Evolutionary conservation across 2,329 filamentous ascomycete genomes (phyloP).

Genomic region (Dactylonectria macrodidyma): DNA sequence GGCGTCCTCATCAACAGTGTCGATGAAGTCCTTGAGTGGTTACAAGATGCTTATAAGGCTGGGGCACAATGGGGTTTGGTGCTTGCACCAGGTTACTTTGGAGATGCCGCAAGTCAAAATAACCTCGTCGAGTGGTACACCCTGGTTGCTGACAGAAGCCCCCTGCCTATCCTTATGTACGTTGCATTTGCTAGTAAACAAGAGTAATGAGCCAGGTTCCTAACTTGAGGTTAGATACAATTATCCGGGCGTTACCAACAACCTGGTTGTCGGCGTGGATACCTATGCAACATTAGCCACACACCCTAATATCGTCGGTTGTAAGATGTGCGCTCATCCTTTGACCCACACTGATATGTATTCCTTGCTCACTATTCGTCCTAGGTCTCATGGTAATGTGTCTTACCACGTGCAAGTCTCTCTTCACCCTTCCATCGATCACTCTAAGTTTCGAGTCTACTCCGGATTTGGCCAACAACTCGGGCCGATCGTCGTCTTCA

Average conservation of each 20-base stretch:
- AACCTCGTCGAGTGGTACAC: slow-evolving; percentile 71
- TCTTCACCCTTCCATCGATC: slow-evolving; percentile 70
- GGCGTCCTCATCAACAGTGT: slow-evolving; percentile 73
- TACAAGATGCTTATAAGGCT: slow-evolving; percentile 67
- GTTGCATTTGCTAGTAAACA: slow-evolving; percentile 37
- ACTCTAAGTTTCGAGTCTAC: slow-evolving; percentile 71
- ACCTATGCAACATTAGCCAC: slow-evolving; percentile 70
- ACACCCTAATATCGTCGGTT: slow-evolving; percentile 77
- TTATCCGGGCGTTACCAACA: slow-evolving; percentile 77
- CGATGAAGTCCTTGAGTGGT: slow-evolving; percentile 70
- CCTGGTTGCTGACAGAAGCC: slow-evolving; percentile 68
- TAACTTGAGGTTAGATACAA: slow-evolving; percentile 67
- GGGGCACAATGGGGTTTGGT: slow-evolving; percentile 72
- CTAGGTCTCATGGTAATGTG: slow-evolving; percentile 75
- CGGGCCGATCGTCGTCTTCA: slow-evolving; percentile 73
- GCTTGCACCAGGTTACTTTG: slow-evolving; percentile 72
- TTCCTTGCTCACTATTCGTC: slow-evolving; percentile 51
- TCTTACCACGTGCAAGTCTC: slow-evolving; percentile 74
- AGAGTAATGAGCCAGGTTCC: neutral
- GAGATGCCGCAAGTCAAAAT: slow-evolving; percentile 65
- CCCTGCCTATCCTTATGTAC: slow-evolving; percentile 71
- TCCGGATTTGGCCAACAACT: slow-evolving; percentile 77
- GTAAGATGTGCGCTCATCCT: slow-evolving; percentile 76
- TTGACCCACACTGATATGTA: slow-evolving; percentile 55
- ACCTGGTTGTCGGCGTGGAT: slow-evolving; percentile 69